Percentiles rank a stretch among this genome's conserved stretches.
phyloP scores from a whole-genome alignment of 164 flowering plant species.

The Nelumbo lutea region DNA sequence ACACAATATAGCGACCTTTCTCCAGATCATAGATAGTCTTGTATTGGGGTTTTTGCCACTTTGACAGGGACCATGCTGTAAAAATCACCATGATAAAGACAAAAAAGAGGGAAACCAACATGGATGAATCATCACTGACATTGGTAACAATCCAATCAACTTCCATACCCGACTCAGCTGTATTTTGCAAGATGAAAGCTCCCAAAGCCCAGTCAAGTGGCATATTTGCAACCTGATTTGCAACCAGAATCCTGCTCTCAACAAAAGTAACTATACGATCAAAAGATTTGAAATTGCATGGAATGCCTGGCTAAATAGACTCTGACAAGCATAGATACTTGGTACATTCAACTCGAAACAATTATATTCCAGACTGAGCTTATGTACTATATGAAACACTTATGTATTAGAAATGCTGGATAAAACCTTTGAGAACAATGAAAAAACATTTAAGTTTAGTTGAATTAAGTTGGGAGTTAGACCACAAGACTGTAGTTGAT shows the following conservation, averaged over 20 bases:
- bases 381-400: too few relatives aligned
- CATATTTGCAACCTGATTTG: constrained; percentile 57
- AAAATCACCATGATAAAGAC: constrained; percentile 35
- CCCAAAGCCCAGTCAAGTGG: constrained; percentile 98
- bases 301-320: too few relatives aligned
- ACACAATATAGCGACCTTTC: constrained; percentile 81
- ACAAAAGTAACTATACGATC: background rate
- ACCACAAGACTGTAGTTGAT: too few relatives aligned
- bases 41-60: constrained; percentile 72
- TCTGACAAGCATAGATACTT: too few relatives aligned
- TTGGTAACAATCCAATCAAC: constrained; percentile 30
- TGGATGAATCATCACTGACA: constrained; percentile 35
- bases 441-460: too few relatives aligned
- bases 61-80: constrained; percentile 50
- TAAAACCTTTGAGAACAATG: too few relatives aligned
- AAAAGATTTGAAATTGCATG: too few relatives aligned
- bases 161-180: constrained; percentile 16
- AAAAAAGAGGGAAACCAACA: constrained; percentile 35
- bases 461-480: too few relatives aligned
- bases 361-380: too few relatives aligned
- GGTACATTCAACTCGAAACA: too few relatives aligned
- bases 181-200: constrained; percentile 75
- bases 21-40: constrained; percentile 91
- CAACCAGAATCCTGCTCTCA: constrained; percentile 54
- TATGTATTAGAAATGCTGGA: too few relatives aligned